Base-by-base conservation (phyloP, 768 basidiomycete species). In the Daedaleopsis sinensis region DNA sequence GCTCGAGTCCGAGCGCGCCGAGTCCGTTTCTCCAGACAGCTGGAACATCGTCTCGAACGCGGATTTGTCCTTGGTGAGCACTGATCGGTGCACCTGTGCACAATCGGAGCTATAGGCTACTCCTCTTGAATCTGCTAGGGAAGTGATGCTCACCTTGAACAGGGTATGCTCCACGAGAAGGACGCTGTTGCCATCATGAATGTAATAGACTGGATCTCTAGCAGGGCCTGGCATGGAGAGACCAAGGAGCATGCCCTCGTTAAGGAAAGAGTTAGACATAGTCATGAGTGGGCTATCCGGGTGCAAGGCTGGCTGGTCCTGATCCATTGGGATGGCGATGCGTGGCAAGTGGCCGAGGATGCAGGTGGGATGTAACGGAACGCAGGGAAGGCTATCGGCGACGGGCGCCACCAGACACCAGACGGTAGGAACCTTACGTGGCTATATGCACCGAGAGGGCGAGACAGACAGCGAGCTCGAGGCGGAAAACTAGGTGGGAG, bases 101-200 rank as follows among this genome's bases (percentile, higher is more conserved):
- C 44, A 19, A 27, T 37, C 4, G 23, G 32, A 65, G 59, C 46
- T 44, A 70, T 64, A 52, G 68, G 75, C 38, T 69, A 70, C 44
- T 67, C 59, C 50, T 68, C 32, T 2, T 19, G 47, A 23, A 21
- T 11, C 15, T 12, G 47, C 21, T 8, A 48, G 6, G 8, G 47
- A 11, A 13, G 8, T 23, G 47, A 47, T n/a, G 6, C 12, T 24
- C 23, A 88, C 89, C 68, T 88, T 90, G 74, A 91, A 91, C 56
- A 91, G 71, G 7, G 81, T 85, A 65, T 86, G 81, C 59, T 83
- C 80, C 5, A 91, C 83, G 27, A 84, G 76, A 39, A 91, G 70
- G 12, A 90, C 77, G 64, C 85, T 89, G 66, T 88, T 89, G 37
- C 90, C 90, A 67, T 91, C 90, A 44, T 80, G 75, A 61, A 89